phyloP scores from a whole-genome alignment of 2,329 filamentous ascomycete species.

The Fusarium clavum region DNA sequence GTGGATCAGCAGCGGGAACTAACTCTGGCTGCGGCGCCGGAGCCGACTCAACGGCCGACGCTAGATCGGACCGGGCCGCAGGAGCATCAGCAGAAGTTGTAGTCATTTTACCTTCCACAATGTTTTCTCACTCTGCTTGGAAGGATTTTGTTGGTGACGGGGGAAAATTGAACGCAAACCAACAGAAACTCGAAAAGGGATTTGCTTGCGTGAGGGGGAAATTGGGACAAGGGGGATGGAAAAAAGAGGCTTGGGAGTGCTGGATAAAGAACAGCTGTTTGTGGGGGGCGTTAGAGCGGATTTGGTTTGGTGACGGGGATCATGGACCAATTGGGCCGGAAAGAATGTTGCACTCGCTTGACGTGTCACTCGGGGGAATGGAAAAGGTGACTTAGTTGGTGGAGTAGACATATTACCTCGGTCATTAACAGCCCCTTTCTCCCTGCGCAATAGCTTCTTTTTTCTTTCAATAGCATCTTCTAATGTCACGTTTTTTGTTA shows the following conservation, averaged over 20 bases:
- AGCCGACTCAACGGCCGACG: conserved; percentile 18
- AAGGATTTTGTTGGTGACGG: conserved; percentile 2
- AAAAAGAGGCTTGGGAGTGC: neutral
- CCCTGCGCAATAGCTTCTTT: too few relatives aligned
- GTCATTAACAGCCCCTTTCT: too few relatives aligned
- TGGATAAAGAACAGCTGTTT: neutral
- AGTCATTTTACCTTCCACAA: conserved; percentile 27
- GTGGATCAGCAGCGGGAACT: conserved; percentile 36
- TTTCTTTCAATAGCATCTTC: too few relatives aligned
- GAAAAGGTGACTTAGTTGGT: neutral
- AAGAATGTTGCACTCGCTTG: neutral
- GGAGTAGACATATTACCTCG: accelerated
- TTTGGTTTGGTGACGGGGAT: neutral
- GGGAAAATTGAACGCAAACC: conserved; percentile 1
- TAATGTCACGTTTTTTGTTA: neutral
- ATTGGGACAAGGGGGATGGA: neutral
- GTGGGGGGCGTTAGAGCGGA: neutral
- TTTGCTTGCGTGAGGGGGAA: conserved; percentile 4
- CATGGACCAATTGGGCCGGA: neutral
- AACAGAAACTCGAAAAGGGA: neutral
- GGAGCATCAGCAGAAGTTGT: neutral
- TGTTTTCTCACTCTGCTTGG: neutral
- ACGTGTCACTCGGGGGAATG: neutral
- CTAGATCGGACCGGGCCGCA: conserved; percentile 29
- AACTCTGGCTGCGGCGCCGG: conserved; percentile 31